Evolutionary conservation across 2,329 filamentous ascomycete species (phyloP).

Genomic region (Trichoderma sp.): DNA sequence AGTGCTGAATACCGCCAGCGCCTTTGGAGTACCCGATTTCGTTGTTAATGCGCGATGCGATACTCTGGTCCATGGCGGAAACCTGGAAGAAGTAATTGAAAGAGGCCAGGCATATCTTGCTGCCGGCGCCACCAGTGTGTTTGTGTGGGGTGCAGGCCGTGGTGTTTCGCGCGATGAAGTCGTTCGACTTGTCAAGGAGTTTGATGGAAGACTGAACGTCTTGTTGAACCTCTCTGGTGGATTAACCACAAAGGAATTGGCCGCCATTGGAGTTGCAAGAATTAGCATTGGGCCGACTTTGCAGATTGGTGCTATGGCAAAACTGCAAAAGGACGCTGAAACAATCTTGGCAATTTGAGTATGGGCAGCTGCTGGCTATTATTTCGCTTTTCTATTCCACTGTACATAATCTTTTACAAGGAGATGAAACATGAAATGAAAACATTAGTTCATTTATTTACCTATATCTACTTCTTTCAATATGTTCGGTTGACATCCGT

Average conservation of each 20-base stretch:
- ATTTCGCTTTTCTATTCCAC: neutral
- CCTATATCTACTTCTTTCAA: neutral
- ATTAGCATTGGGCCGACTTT: constrained; percentile 5
- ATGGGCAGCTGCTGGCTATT: too few relatives aligned
- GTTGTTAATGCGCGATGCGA: constrained; percentile 10
- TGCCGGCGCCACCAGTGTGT: constrained; percentile 8
- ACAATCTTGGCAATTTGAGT: neutral
- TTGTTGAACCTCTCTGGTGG: neutral
- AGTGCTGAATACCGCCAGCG: neutral
- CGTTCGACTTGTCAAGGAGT: neutral
- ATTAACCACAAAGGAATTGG: constrained; percentile 5
- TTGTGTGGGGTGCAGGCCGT: constrained; percentile 3
- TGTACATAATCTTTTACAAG: neutral
- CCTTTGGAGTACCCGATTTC: constrained; percentile 8
- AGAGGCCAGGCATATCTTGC: constrained; percentile 3
- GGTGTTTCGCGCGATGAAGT: constrained; percentile 1
- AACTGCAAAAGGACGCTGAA: constrained; percentile 7
- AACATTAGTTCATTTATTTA: neutral
- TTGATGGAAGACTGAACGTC: constrained; percentile 9
- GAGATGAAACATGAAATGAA: neutral
- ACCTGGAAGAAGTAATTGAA: constrained; percentile 2
- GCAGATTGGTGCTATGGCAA: constrained; percentile 6
- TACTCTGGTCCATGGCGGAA: neutral
- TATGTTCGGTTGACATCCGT: neutral
- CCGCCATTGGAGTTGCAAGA: neutral